Evolutionary conservation across 2,329 filamentous ascomycete species (phyloP).

Genomic region (Phyllosticta capitalensis): DNA sequence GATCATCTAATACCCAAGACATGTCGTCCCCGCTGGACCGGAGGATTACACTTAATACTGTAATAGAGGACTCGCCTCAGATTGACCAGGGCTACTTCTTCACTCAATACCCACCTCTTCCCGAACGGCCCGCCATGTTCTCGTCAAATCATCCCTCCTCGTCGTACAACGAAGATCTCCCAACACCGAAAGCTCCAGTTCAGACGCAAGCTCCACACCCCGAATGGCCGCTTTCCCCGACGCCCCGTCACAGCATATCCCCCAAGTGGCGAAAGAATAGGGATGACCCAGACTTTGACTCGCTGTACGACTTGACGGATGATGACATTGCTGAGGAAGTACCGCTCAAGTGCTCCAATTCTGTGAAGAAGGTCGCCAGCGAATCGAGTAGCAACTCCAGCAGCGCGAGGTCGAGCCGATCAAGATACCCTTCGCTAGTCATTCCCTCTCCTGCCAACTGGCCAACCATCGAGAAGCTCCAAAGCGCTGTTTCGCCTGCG

Average conservation of each 20-base stretch:
- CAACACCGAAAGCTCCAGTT: slow-evolving; percentile 56
- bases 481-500: slow-evolving; percentile 38
- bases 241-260: slow-evolving; percentile 49
- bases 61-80: slow-evolving; percentile 47
- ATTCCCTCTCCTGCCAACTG: slow-evolving; percentile 51
- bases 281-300: slow-evolving; percentile 67
- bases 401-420: slow-evolving; percentile 30
- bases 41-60: slow-evolving; percentile 52
- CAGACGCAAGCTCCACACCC: slow-evolving; percentile 38
- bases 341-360: slow-evolving; percentile 42
- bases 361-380: slow-evolving; percentile 34
- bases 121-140: slow-evolving; percentile 20
- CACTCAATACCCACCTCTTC: neutral
- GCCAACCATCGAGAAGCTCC: slow-evolving; percentile 46
- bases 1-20: slow-evolving; percentile 15
- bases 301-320: slow-evolving; percentile 79
- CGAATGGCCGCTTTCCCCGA: slow-evolving; percentile 4
- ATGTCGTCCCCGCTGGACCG: slow-evolving; percentile 45
- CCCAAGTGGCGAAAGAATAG: slow-evolving; percentile 57
- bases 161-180: slow-evolving; percentile 51
- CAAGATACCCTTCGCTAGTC: slow-evolving; percentile 47
- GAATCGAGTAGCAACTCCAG: slow-evolving; percentile 15
- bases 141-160: slow-evolving; percentile 36
- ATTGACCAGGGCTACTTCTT: slow-evolving; percentile 10
- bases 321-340: slow-evolving; percentile 54